Percentiles rank a stretch among this genome's conserved stretches.
These are phyloP conservation scores for Raphanus hybrid DNA, from an alignment of 441 rosid species.

Conservation along the genomic window DNA sequence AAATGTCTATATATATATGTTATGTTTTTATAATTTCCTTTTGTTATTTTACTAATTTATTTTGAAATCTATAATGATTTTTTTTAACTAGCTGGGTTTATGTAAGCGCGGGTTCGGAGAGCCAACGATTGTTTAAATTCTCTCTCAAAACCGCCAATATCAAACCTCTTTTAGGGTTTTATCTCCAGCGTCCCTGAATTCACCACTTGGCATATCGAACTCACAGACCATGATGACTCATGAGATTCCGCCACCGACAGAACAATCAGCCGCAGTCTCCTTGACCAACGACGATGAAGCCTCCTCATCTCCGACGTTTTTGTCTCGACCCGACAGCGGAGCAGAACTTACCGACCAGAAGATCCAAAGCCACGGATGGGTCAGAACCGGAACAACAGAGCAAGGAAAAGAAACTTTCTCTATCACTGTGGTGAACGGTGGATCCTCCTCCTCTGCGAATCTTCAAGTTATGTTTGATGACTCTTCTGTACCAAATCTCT, in stretches of 20 bases:
- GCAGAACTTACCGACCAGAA: background rate
- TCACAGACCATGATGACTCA: background rate
- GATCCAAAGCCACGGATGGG: background rate
- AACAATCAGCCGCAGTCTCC: conserved; percentile 3
- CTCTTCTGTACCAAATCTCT: background rate
- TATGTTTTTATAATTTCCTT: too few relatives aligned
- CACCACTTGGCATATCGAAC: background rate
- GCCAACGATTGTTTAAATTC: too few relatives aligned
- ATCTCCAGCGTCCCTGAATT: background rate
- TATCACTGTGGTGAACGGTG: background rate
- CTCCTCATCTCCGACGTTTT: background rate
- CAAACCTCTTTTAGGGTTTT: background rate
- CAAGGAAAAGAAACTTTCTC: background rate
- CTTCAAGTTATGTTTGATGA: background rate
- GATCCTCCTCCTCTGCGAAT: background rate
- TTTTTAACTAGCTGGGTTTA: too few relatives aligned
- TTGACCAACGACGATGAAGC: conserved; percentile 5
- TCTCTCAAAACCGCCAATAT: background rate
- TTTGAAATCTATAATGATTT: too few relatives aligned
- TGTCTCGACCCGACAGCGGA: background rate
- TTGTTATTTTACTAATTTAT: too few relatives aligned
- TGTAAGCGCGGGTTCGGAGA: too few relatives aligned
- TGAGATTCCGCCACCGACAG: conserved; percentile 14
- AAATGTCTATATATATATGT: too few relatives aligned
- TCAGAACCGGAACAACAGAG: background rate